These are phyloP conservation scores for Gossypium davidsonii DNA, from an alignment of 441 rosid genomes.

Conservation along the genomic window DNA sequence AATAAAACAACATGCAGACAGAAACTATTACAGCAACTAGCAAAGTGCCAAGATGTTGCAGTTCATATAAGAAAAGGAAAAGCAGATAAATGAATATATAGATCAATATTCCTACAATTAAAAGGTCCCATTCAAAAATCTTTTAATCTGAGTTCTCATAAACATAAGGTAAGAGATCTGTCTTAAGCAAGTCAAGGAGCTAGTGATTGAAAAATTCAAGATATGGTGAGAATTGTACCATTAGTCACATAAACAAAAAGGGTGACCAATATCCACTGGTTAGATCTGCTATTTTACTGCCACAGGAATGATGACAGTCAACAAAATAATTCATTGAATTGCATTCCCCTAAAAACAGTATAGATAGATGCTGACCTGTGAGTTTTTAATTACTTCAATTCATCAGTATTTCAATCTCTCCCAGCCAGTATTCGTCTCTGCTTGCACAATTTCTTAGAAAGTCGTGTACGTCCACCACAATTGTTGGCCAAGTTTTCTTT, in stretches of 20 bases:
- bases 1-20: neutral
- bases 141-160: neutral
- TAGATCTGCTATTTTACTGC: neutral
- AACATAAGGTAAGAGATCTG: neutral
- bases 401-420: slow-evolving; percentile 15
- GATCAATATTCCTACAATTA: neutral
- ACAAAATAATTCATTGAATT: neutral
- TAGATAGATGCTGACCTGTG: slow-evolving; percentile 8
- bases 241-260: slow-evolving; percentile 1
- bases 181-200: neutral
- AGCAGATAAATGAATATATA: neutral
- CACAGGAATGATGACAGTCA: neutral
- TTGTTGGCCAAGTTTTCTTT: slow-evolving; percentile 20
- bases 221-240: neutral
- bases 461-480: neutral
- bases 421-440: slow-evolving; percentile 7
- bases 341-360: neutral
- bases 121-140: neutral
- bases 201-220: neutral
- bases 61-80: neutral
- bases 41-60: neutral
- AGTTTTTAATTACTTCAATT: neutral
- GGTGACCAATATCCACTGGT: neutral
- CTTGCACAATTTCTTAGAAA: slow-evolving; percentile 9
- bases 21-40: neutral